Evolutionary conservation across 1,284 basidiomycete genomes (phyloP), one percentile per base, ranked within the genome.

Genomic region (Takashimella tepidaria): DNA sequence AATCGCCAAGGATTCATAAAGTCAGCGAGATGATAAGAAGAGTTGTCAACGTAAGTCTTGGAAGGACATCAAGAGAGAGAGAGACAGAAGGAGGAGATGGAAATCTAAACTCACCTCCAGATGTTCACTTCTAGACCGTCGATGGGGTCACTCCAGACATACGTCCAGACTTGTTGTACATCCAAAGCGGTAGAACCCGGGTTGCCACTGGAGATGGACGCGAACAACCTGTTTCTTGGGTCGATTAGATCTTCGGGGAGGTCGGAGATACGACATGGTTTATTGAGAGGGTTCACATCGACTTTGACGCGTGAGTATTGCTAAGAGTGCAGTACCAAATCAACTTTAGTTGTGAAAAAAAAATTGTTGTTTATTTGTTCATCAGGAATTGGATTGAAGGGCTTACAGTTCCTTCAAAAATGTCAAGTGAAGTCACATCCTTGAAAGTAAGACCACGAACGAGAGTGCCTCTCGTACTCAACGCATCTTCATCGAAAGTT

Each of bases 371-470:
- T 37, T 16, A 37, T 37, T 8, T 16, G 31, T n/a, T 47, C 26
- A 24, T 47, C 45, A 45, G 19, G 1, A 22, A 13, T 10, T 22
- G 49, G 20, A 21, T 25, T n/a, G n/a, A n/a, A n/a, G n/a, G 20
- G 80, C 85, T 70, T 66, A 90, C 90, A 51, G 81, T 68, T 16
- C 87, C 89, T 73, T 93, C 91, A 58, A 92, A 93, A 5, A 79
- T 60, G 69, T 92, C 88, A 3, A 89, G 73, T 3, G 80, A 73
- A 3, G 63, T 63, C 1, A 91, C 76, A 62, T 92, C 88, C 16
- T 65, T 45, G 8, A 73, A 66, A 0, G 79, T 82, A 45, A 91
- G 76, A 1, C 88, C 88, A 0, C 70, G 70, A 3, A 90, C 86
- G 26, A 89, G 67, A 6, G 83, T 85, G 2, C 89, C 89, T 46